Percentiles rank a stretch among this genome's conserved stretches.
Evolutionary conservation across 371 early-diverging fungal genomes (phyloP).

Genomic region (Coemansia sp.): DNA sequence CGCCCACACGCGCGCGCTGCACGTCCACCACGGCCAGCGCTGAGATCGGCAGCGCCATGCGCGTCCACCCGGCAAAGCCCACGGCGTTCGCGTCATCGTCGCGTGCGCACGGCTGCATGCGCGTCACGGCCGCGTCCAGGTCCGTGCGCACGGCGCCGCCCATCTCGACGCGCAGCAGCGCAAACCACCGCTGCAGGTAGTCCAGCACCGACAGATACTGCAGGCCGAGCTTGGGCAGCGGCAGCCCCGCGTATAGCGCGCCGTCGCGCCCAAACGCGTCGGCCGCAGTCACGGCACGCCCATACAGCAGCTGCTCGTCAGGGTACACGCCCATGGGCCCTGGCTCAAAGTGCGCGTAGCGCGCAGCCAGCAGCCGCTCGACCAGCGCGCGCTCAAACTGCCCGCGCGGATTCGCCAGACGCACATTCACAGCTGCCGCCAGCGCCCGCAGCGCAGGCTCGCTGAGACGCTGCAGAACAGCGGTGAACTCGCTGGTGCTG

Average conservation of each 20-base stretch:
- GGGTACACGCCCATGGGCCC: constrained; percentile 72
- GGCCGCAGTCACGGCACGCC: constrained; percentile 32
- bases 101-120: constrained; percentile 69
- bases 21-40: constrained; percentile 69
- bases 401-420: constrained; percentile 2
- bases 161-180: constrained; percentile 78
- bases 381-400: constrained; percentile 48
- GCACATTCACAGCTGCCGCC: constrained; percentile 20
- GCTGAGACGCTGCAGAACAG: constrained; percentile 52
- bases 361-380: constrained; percentile 52
- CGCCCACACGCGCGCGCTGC: constrained; percentile 74
- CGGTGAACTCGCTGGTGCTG: neutral
- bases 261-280: constrained; percentile 7
- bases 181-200: constrained; percentile 83
- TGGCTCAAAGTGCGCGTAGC: constrained; percentile 60
- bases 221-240: constrained; percentile 87
- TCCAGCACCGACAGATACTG: constrained; percentile 93
- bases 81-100: neutral
- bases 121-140: constrained; percentile 81
- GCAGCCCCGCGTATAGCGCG: constrained; percentile 46
- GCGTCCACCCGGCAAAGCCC: constrained; percentile 87
- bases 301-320: constrained; percentile 65
- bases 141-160: constrained; percentile 83
- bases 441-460: constrained; percentile 1
- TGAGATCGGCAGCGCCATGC: constrained; percentile 81